Evolutionary conservation across 805 yeast species (phyloP).

Genomic region (Tetrapisispora arboricola): DNA sequence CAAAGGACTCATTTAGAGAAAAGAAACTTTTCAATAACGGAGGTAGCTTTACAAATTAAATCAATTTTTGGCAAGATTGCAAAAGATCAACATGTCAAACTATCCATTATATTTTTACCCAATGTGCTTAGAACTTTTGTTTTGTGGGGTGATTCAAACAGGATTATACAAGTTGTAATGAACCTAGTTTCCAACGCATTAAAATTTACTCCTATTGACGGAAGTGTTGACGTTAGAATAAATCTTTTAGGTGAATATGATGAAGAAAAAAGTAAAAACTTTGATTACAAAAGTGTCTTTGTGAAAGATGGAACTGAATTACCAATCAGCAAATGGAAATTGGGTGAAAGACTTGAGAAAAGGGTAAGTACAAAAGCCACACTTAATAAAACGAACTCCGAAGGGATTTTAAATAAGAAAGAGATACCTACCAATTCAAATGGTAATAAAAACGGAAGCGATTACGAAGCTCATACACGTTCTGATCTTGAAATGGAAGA

Average conservation of each 20-base stretch:
- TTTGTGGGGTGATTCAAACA: constrained; percentile 76
- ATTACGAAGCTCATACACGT: background rate
- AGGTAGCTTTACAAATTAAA: constrained; percentile 73
- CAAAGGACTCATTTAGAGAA: constrained; percentile 76
- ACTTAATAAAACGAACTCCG: background rate
- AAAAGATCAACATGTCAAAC: constrained; percentile 60
- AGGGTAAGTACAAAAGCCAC: background rate
- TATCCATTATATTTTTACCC: constrained; percentile 54
- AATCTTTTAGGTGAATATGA: constrained; percentile 64
- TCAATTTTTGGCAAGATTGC: constrained; percentile 80
- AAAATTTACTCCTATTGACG: constrained; percentile 90
- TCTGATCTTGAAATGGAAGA: background rate
- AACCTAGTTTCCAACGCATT: constrained; percentile 83
- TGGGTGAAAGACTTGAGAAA: background rate
- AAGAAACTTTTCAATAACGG: constrained; percentile 67
- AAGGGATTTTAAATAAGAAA: background rate
- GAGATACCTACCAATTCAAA: background rate
- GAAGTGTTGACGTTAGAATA: constrained; percentile 58
- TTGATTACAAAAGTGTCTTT: constrained; percentile 37
- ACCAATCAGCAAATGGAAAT: constrained; percentile 21
- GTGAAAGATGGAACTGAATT: constrained; percentile 27
- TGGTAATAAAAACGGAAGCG: too few species aligned
- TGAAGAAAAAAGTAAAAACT: constrained; percentile 34
- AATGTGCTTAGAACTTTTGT: constrained; percentile 50
- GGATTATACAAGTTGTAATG: constrained; percentile 88